These are phyloP conservation scores for Isatis tinctoria DNA, from an alignment of 345 rosid species.

Conservation along the genomic window DNA sequence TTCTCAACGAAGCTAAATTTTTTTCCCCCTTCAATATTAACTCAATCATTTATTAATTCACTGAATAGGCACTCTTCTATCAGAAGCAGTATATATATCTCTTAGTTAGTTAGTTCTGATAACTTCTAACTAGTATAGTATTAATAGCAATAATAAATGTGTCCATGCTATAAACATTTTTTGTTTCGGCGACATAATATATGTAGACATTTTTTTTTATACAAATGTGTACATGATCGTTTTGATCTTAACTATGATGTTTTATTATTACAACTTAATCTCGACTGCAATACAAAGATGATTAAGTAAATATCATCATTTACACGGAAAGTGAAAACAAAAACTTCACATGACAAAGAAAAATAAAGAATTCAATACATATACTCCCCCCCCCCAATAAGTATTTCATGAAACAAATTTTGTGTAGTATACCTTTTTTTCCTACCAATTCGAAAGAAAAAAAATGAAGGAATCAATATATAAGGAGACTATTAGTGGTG, in stretches of 20 bases:
- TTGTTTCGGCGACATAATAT: neutral
- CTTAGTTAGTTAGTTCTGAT: neutral
- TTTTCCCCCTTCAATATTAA: neutral
- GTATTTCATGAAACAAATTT: too few species aligned
- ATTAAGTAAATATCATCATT: neutral
- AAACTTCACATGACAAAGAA: conserved; percentile 5
- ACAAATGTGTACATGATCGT: neutral
- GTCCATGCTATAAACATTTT: neutral
- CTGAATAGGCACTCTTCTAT: neutral
- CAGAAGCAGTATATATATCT: neutral
- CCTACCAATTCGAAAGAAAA: neutral
- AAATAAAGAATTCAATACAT: conserved; percentile 3
- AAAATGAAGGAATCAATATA: neutral
- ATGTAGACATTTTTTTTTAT: neutral
- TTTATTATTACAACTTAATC: neutral
- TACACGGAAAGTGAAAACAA: conserved; percentile 6
- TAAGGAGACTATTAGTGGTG: conserved; percentile 50
- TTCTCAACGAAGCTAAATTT: neutral
- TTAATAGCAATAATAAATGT: neutral
- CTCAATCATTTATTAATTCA: neutral
- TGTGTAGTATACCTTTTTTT: neutral
- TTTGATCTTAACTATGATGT: neutral
- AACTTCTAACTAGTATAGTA: neutral
- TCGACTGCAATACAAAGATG: neutral
- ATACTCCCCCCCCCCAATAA: too few species aligned